These are phyloP conservation scores for Chenopodium quinoa DNA, from an alignment of 148 eudicot species.

Conservation along the genomic window DNA sequence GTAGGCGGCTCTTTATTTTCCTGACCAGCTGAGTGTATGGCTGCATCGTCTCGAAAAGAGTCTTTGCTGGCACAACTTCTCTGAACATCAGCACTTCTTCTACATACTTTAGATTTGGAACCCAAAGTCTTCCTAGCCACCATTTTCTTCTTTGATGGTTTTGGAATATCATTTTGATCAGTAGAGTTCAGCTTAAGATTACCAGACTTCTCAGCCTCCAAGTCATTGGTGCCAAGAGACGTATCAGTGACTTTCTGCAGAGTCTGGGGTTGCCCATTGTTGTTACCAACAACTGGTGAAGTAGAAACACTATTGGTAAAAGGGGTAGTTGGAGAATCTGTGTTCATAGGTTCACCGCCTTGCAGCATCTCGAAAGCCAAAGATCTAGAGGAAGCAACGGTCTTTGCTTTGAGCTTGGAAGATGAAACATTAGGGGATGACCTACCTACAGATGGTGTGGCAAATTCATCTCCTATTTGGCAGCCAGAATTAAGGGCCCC, in stretches of 20 bases:
- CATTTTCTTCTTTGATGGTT: constrained; percentile 45
- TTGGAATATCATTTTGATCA: constrained; percentile 34
- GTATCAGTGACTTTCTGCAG: constrained; percentile 26
- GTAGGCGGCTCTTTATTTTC: constrained; percentile 11
- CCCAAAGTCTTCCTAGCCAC: constrained; percentile 60
- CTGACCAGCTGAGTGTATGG: constrained; percentile 20
- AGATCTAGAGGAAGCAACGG: constrained; percentile 22
- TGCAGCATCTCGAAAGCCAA: constrained; percentile 28
- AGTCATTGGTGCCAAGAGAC: constrained; percentile 27
- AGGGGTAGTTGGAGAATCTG: constrained; percentile 11
- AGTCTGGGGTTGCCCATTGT: constrained; percentile 26
- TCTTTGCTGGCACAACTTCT: constrained; percentile 37
- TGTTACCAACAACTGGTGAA: constrained; percentile 9
- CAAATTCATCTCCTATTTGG: constrained; percentile 22
- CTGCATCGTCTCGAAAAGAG: constrained; percentile 29
- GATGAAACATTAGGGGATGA: constrained; percentile 23
- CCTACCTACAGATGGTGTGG: constrained; percentile 20
- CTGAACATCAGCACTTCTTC: constrained; percentile 31
- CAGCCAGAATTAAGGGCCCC: neutral
- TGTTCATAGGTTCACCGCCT: constrained; percentile 10
- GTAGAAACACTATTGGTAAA: neutral
- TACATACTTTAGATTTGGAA: constrained; percentile 43
- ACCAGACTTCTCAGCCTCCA: constrained; percentile 34
- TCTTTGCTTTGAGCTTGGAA: constrained; percentile 21
- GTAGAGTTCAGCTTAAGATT: constrained; percentile 25